Evolutionary conservation across 768 basidiomycete species (phyloP).

Genomic region (Tulasnella calospora): DNA sequence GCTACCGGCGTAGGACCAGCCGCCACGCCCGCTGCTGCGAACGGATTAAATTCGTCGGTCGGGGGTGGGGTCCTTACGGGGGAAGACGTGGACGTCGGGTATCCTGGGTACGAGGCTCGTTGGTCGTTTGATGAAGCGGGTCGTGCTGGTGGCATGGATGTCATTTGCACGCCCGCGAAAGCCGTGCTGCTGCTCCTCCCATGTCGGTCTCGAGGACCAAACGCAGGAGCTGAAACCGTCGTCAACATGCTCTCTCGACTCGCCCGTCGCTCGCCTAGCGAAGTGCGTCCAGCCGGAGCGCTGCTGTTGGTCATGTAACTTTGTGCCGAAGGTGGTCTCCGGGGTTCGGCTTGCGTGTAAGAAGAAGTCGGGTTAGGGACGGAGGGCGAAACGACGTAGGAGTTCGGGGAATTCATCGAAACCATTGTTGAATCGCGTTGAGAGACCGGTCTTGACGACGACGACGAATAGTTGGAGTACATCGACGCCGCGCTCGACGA

Average conservation of each 20-base stretch:
- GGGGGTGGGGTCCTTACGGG: neutral
- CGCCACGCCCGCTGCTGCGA: neutral
- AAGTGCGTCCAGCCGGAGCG: neutral
- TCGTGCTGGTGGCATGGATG: neutral
- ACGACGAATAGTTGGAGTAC: neutral
- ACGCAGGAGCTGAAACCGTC: neutral
- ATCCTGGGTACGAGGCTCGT: neutral
- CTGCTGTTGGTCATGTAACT: constrained; percentile 8
- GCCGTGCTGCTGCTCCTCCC: neutral
- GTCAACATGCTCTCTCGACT: constrained; percentile 5
- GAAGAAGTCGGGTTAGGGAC: neutral
- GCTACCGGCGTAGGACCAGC: neutral
- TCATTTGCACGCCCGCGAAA: neutral
- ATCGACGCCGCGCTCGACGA: neutral
- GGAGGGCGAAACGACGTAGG: neutral
- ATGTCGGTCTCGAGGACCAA: neutral
- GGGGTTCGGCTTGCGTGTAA: neutral
- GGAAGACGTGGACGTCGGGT: neutral
- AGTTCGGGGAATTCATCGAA: neutral
- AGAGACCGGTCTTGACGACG: neutral
- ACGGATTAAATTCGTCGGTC: neutral
- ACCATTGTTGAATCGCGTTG: neutral
- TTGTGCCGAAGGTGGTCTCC: neutral
- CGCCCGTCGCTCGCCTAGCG: neutral
- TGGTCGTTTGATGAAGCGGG: neutral